phyloP scores from a whole-genome alignment of 78 protist species.

The Planoprotostelium fungivorum region DNA sequence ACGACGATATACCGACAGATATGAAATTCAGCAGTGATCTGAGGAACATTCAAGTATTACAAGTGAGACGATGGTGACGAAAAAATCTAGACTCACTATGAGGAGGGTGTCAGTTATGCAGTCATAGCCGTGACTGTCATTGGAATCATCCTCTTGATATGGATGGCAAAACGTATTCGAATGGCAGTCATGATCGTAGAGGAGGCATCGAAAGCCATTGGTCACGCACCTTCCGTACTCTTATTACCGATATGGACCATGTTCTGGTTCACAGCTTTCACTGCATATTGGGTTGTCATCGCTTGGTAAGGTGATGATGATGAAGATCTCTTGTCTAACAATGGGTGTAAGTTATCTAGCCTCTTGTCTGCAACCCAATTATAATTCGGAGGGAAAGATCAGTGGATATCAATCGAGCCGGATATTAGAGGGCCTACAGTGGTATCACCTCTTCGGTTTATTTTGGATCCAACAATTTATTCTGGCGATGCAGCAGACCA shows the following conservation, averaged over 20 bases:
- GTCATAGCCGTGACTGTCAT: constrained; percentile 23
- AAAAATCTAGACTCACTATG: not conserved
- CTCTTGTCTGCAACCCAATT: too few species aligned
- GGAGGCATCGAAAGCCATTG: constrained; percentile 65
- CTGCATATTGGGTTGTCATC: constrained; percentile 46
- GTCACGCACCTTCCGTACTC: constrained; percentile 59
- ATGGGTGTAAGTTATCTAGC: too few species aligned
- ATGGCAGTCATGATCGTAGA: constrained; percentile 65
- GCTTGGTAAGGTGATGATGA: constrained; percentile 1
- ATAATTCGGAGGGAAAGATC: too few species aligned
- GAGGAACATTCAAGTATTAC: not conserved
- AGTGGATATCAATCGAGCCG: too few species aligned
- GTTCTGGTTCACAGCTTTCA: constrained; percentile 14
- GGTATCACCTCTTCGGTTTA: constrained; percentile 79
- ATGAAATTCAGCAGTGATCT: constrained; percentile 21
- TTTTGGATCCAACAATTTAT: constrained; percentile 71
- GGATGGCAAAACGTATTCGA: constrained; percentile 28
- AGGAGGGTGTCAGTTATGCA: not conserved
- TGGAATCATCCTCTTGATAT: constrained; percentile 22
- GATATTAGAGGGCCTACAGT: not conserved
- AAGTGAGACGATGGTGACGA: not conserved
- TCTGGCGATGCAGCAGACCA: constrained; percentile 56
- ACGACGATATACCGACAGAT: not conserved
- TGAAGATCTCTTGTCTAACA: not conserved
- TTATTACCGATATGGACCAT: constrained; percentile 62